Conservation (phyloP, 257 asterid species). For the Osmanthus fragrans region DNA sequence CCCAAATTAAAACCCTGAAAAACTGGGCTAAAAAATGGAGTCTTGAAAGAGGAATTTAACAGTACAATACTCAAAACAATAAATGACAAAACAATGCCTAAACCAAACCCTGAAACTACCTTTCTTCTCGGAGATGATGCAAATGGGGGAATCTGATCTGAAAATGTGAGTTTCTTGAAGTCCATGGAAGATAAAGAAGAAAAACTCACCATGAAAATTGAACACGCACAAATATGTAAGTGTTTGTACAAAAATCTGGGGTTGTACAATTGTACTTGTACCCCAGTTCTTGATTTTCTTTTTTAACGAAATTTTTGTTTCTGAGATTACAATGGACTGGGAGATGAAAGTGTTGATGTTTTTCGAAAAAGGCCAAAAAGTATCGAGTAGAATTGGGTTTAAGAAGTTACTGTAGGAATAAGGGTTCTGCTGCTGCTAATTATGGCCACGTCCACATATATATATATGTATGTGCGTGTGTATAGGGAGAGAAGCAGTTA, state of each 20-base stretch:
- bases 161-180: constrained; percentile 48
- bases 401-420: background rate
- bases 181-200: constrained; percentile 43
- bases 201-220: constrained; percentile 29
- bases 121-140: constrained; percentile 50
- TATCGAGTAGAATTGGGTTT: background rate
- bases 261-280: background rate
- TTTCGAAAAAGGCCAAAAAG: constrained; percentile 17
- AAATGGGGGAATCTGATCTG: constrained; percentile 46
- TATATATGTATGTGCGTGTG: background rate
- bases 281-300: background rate
- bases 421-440: background rate
- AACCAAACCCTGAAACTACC: constrained; percentile 60
- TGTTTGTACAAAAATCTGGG: background rate
- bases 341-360: constrained; percentile 5
- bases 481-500: background rate
- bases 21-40: constrained; percentile 52
- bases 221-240: background rate
- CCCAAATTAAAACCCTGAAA: constrained; percentile 46
- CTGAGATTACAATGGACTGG: constrained; percentile 34
- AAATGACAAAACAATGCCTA: constrained; percentile 47
- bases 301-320: background rate
- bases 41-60: constrained; percentile 48
- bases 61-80: constrained; percentile 46
- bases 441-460: background rate